These are phyloP conservation scores for Talaromyces pinophilus DNA, from an alignment of 2,329 filamentous ascomycete species.

Conservation along the genomic window DNA sequence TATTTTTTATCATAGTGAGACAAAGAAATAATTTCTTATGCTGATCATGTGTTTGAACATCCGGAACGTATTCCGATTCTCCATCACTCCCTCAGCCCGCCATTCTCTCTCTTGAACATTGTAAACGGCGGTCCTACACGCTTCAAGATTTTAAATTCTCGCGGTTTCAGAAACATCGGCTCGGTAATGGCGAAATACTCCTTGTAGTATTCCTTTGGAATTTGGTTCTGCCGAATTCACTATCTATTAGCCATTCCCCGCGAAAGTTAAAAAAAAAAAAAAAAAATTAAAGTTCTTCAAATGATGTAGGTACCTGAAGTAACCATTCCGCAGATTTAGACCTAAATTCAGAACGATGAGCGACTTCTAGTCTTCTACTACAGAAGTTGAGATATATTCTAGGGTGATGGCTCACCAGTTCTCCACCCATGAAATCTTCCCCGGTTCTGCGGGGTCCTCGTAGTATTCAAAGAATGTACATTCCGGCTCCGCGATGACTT, in stretches of 20 bases:
- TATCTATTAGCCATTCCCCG: conserved; percentile 14
- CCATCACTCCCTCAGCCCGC: conserved; percentile 8
- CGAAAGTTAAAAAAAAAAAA: neutral
- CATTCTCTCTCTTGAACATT: conserved; percentile 15
- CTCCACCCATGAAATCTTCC: conserved; percentile 45
- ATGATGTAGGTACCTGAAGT: conserved; percentile 5
- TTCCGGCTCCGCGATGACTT: conserved; percentile 47
- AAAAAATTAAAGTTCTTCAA: neutral
- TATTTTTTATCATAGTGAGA: neutral
- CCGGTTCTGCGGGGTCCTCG: conserved; percentile 39
- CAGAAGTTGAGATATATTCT: neutral
- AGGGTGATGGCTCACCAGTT: conserved; percentile 39
- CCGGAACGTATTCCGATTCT: neutral
- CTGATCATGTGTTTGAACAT: neutral
- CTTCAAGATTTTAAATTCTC: conserved; percentile 37
- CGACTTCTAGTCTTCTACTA: neutral
- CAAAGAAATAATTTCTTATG: neutral
- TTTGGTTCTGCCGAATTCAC: conserved; percentile 32
- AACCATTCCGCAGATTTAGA: conserved; percentile 10
- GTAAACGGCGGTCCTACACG: conserved; percentile 25
- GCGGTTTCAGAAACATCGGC: conserved; percentile 45
- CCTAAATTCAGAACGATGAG: neutral
- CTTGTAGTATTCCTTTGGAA: conserved; percentile 46
- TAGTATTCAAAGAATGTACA: conserved; percentile 51
- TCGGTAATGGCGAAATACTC: conserved; percentile 44